phyloP scores from a whole-genome alignment of 257 asterid genomes.

The Nicotiana otophora region DNA sequence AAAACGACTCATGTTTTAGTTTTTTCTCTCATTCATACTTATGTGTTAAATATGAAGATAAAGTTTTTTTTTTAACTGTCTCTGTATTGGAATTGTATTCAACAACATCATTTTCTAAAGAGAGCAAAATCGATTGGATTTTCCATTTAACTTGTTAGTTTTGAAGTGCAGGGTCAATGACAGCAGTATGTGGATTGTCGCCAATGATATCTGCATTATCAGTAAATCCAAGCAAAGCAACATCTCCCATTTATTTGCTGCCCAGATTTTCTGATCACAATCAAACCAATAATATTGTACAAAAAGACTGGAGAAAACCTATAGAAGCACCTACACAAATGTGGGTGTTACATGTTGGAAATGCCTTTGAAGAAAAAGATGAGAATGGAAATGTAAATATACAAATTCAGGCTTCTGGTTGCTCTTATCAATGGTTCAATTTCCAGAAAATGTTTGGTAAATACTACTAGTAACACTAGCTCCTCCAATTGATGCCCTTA shows the following conservation, averaged over 20 bases:
- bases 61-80: too few species aligned
- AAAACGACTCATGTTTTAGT: too few species aligned
- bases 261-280: conserved; percentile 43
- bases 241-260: conserved; percentile 80
- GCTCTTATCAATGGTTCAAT: conserved; percentile 95
- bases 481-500: too few species aligned
- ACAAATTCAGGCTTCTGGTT: conserved; percentile 78
- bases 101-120: too few species aligned
- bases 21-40: too few species aligned
- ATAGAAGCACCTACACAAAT: conserved; percentile 86
- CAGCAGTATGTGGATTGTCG: conserved; percentile 84
- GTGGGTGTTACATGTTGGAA: conserved; percentile 93
- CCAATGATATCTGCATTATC: conserved; percentile 92
- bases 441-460: conserved; percentile 97
- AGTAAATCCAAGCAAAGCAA: conserved; percentile 78
- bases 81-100: too few species aligned
- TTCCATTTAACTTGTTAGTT: too few species aligned
- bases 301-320: conserved; percentile 80
- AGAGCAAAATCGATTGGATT: too few species aligned
- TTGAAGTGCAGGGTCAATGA: conserved; percentile 66
- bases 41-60: too few species aligned
- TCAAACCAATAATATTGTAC: conserved; percentile 5
- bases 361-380: conserved; percentile 55
- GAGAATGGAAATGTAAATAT: conserved; percentile 40
- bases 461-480: background rate